Evolutionary conservation across 305 asterid genomes (phyloP).

Genomic region (Vinca major): DNA sequence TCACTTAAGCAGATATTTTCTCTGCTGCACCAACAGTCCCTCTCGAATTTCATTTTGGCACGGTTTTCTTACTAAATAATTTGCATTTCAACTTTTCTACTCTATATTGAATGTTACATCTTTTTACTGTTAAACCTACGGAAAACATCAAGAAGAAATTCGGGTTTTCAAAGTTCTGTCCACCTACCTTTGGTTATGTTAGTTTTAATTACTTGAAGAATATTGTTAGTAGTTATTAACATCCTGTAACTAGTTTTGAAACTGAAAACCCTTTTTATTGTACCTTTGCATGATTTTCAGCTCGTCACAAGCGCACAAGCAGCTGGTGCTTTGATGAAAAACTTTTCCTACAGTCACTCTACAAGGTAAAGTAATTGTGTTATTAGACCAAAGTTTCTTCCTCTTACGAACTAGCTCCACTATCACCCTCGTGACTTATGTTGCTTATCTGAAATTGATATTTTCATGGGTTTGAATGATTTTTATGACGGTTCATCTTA

Average conservation of each 20-base stretch:
- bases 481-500: neutral
- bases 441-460: neutral
- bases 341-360: conserved; percentile 62
- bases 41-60: neutral
- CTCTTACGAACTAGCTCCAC: neutral
- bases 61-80: neutral
- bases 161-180: neutral
- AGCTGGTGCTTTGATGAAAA: conserved; percentile 79
- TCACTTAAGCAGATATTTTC: neutral
- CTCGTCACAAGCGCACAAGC: conserved; percentile 46
- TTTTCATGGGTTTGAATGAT: neutral
- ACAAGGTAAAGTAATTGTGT: conserved; percentile 47
- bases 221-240: neutral
- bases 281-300: conserved; percentile 30
- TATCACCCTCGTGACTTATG: neutral
- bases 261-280: neutral
- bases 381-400: neutral
- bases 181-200: neutral
- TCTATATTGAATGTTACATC: neutral
- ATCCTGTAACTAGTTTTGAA: neutral
- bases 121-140: neutral
- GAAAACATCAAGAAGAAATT: neutral
- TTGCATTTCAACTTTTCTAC: neutral
- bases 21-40: neutral
- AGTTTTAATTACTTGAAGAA: neutral